Evolutionary conservation across 257 asterid species (phyloP).

Genomic region (Nicotiana paniculata): DNA sequence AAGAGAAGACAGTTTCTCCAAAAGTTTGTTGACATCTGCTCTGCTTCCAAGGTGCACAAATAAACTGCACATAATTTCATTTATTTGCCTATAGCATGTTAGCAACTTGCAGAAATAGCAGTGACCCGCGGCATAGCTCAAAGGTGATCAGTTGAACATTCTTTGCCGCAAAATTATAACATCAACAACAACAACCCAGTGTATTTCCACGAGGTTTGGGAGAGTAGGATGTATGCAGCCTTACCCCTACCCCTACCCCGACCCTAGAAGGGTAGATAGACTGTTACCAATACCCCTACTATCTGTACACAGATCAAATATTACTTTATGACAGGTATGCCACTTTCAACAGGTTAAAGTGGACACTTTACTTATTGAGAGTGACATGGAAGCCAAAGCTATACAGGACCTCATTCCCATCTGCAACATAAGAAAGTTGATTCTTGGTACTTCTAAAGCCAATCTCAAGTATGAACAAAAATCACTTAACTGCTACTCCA

Average conservation of each 20-base stretch:
- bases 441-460: conserved; percentile 50
- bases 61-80: too few species aligned
- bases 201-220: too few species aligned
- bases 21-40: conserved; percentile 42
- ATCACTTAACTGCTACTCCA: not conserved
- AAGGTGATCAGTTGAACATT: too few species aligned
- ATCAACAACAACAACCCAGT: too few species aligned
- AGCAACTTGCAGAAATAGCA: too few species aligned
- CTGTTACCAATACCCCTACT: too few species aligned
- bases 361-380: conserved; percentile 69
- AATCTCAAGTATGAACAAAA: conserved; percentile 25
- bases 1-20: conserved; percentile 49
- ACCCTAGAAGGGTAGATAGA: too few species aligned
- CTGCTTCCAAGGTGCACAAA: conserved; percentile 41
- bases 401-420: conserved; percentile 73
- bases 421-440: conserved; percentile 56
- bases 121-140: too few species aligned
- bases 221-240: too few species aligned
- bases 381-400: conserved; percentile 65
- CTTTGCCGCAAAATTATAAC: not conserved
- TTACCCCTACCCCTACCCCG: too few species aligned
- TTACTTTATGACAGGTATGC: not conserved
- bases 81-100: too few species aligned
- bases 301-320: not conserved
- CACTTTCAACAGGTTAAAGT: conserved; percentile 39